Evolutionary conservation across 805 yeast species (phyloP), one percentile per base, ranked within the genome.

Genomic region (Starmerella asiatica): DNA sequence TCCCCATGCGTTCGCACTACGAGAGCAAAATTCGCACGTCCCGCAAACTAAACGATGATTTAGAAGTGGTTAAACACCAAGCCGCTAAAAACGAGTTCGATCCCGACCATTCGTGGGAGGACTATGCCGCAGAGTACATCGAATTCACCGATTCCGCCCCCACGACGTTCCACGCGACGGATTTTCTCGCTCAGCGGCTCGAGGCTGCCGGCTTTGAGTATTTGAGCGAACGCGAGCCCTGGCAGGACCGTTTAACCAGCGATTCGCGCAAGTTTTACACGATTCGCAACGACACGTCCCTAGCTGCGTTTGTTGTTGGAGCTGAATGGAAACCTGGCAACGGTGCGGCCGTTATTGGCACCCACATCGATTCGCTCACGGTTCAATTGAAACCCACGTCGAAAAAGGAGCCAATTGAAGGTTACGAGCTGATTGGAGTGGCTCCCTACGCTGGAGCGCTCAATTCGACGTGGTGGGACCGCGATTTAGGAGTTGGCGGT

Each of bases 401-500:
- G 14, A 64, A 64, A 44, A 78, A 76, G 54, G 54, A 56, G 6
- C 61, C 67, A 8, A 72, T 76, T 14, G 85, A 79, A 42, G 93
- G 93, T 23, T 83, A 71, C 57, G 82, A 79, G 48, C 60, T 78
- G 35, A 63, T 83, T 23, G 94, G 93, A 5, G 83, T 80, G 29
- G 88, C 93, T 0, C 84, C 88, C 1, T 83, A 83, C 56, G 74
- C 83, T 17, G 91, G 91, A 48, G 60, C 47, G 7, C 39, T 56
- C 29, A 63, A 66, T 23, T 59, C 72, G 31, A 79, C 93, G 85
- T 74, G 81, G 69, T 51, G 55, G 55, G 94, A 83, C 58, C 71
- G 94, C 56, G 94, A 83, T 57, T 68, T 83, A 44, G 91, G 93
- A 34, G 58, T 83, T 45, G 93, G 85, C 37, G 94, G 94, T 34